A percentile compares a stretch with the other conserved stretches of the same genome.
Conservation (phyloP, 2,329 filamentous ascomycete genomes). For the Cladosporium phlei region DNA sequence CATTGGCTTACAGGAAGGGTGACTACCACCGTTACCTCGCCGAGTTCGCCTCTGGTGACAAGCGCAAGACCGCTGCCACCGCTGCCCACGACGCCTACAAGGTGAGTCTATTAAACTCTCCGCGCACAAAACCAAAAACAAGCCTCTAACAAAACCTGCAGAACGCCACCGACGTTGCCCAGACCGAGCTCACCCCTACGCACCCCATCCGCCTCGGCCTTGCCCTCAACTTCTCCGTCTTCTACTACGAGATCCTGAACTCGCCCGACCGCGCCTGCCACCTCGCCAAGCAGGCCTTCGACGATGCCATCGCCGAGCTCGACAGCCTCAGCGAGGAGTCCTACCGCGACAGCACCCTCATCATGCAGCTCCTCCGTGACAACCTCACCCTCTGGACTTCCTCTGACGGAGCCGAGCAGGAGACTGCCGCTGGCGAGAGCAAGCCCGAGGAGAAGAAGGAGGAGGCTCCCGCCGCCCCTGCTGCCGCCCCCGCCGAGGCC, state of each 20-base stretch:
- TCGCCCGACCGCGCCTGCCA: conserved; percentile 96
- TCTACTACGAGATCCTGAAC: conserved; percentile 99
- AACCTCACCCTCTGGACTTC: conserved; percentile 98
- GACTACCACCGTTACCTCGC: conserved; percentile 95
- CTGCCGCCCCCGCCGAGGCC: conserved; percentile 21
- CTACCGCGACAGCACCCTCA: conserved; percentile 97
- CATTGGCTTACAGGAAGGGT: conserved; percentile 67
- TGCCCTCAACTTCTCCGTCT: conserved; percentile 98
- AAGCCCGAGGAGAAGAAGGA: conserved; percentile 54
- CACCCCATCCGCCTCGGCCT: conserved; percentile 97
- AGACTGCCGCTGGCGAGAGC: conserved; percentile 52
- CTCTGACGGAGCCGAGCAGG: conserved; percentile 77
- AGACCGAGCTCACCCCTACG: conserved; percentile 94
- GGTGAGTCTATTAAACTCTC: conserved; percentile 50
- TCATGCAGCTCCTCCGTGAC: conserved; percentile 98
- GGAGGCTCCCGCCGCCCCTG: conserved; percentile 39
- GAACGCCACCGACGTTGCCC: conserved; percentile 96
- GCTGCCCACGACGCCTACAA: conserved; percentile 95
- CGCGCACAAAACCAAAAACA: neutral
- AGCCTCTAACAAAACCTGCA: conserved; percentile 35
- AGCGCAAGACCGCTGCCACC: conserved; percentile 82
- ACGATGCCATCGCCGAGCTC: conserved; percentile 97
- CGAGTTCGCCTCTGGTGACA: conserved; percentile 88
- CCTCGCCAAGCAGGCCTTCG: conserved; percentile 97
- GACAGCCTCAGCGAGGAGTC: conserved; percentile 97